Base-by-base conservation (phyloP, 2,329 filamentous ascomycete species). In the Aspergillus quadrilineatus region DNA sequence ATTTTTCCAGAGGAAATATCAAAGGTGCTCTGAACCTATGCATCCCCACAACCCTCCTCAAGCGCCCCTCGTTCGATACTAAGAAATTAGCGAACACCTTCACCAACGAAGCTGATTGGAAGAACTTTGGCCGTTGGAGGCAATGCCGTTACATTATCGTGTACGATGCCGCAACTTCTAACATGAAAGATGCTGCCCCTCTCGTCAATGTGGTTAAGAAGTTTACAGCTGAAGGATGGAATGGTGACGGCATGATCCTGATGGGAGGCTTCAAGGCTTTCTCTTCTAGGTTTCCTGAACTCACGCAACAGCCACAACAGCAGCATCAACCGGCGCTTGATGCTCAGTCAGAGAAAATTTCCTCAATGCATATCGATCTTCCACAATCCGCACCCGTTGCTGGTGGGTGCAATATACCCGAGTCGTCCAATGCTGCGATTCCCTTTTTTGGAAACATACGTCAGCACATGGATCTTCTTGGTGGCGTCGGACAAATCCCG, bases 381-480 rank as follows among this genome's bases (percentile, higher is more conserved):
- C 80, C 82, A 14, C 80, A 79, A 15, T 79, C 91, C 39, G 83
- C 88, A 1, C 89, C 90, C 1, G 89, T 96, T n/a, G 89, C 92
- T 56, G 94, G 93, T 56, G 93, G 93, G 6, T 96, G 96, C 60
- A 84, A 85, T 57, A 85, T 97, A 71, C 94, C 94, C 4, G 67
- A 74, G 1, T 78, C 79, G 39, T 81, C 84, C 0, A 86, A 85
- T 58, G 84, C 85, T 0, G 82, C 86, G 0, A 96, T 95, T 65
- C 92, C 93, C 0, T 97, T 99, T 77, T 97, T 97, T 72, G 86
- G 87, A 59, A 97, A 97, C 62, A 97, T 99, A 65, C 86, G 94
- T 43, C 94, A 97, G 72, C 96, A 97, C 62, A 93, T 95, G 85
- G 94, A 97, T 68, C 80, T 99, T 15, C 88, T 95, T 32, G 92